Evolutionary conservation across 495 filamentous ascomycete species (phyloP).

Genomic region (Cercophora sp.): DNA sequence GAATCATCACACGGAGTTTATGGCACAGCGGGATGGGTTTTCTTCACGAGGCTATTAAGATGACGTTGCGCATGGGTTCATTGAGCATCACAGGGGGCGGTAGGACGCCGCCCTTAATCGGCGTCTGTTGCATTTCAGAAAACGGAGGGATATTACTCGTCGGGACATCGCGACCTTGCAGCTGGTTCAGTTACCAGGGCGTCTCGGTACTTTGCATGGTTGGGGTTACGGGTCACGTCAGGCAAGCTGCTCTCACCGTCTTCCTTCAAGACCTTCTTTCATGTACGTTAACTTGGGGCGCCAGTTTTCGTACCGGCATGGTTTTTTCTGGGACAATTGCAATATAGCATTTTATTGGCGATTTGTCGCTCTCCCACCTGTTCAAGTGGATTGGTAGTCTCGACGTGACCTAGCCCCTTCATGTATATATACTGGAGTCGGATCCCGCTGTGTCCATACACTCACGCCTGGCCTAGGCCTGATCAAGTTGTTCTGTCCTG

Average conservation of each 20-base stretch:
- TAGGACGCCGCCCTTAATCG: slow-evolving; percentile 19
- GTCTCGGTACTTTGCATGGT: slow-evolving; percentile 24
- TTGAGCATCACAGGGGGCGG: slow-evolving; percentile 24
- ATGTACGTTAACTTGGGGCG: slow-evolving; percentile 74
- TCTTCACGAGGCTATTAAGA: slow-evolving; percentile 15
- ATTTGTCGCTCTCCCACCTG: slow-evolving; percentile 35
- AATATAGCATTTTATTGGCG: slow-evolving; percentile 50
- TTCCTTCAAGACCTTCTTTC: slow-evolving; percentile 51
- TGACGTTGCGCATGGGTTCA: slow-evolving; percentile 17
- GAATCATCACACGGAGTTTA: slow-evolving; percentile 19
- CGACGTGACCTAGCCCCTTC: slow-evolving; percentile 42
- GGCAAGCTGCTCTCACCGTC: slow-evolving; percentile 65
- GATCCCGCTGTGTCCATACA: slow-evolving; percentile 13
- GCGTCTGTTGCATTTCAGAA: slow-evolving; percentile 33
- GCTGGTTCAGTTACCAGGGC: slow-evolving; percentile 3
- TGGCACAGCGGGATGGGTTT: too few species aligned
- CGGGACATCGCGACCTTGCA: slow-evolving; percentile 6
- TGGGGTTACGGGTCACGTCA: slow-evolving; percentile 45
- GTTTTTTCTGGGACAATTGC: slow-evolving; percentile 37
- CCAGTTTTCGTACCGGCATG: slow-evolving; percentile 41
- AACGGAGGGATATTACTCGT: slow-evolving; percentile 8
- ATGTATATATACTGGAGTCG: slow-evolving; percentile 34
- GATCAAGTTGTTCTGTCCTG: slow-evolving; percentile 19
- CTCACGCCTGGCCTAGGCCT: too few species aligned
- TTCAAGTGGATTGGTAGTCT: slow-evolving; percentile 53